Conservation (phyloP, 2,329 filamentous ascomycete genomes). For the Microdochium trichocladiopsis region DNA sequence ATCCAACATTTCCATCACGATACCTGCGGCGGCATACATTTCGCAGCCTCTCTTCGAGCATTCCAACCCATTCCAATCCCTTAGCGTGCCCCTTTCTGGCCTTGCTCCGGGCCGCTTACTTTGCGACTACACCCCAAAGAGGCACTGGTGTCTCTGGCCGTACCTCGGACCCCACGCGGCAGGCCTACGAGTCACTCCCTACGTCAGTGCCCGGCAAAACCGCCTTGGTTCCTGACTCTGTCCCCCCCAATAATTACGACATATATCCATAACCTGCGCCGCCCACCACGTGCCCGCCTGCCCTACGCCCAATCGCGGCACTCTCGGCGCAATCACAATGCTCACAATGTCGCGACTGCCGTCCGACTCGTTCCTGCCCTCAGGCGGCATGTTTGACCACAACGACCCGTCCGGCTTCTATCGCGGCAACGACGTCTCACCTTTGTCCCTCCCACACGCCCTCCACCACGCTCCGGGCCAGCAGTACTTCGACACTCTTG, state of each 20-base stretch:
- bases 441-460: slow-evolving; percentile 28
- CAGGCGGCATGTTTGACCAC: slow-evolving; percentile 25
- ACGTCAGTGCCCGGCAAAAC: not conserved
- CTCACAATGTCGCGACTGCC: slow-evolving; percentile 32
- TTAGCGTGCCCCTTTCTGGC: too few species aligned
- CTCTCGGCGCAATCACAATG: slow-evolving; percentile 12
- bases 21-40: too few species aligned
- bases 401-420: slow-evolving; percentile 21
- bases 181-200: not conserved
- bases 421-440: slow-evolving; percentile 20
- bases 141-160: not conserved
- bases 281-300: not conserved
- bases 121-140: too few species aligned
- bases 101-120: too few species aligned
- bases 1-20: too few species aligned
- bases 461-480: slow-evolving; percentile 23
- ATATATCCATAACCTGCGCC: not conserved
- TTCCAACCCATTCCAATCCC: too few species aligned
- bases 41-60: too few species aligned
- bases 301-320: not conserved
- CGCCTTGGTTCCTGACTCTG: not conserved
- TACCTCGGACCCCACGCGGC: not conserved
- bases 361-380: slow-evolving; percentile 34
- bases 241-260: not conserved
- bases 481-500: slow-evolving; percentile 27